phyloP scores from a whole-genome alignment of 1,284 basidiomycete species.

The Cutaneotrichosporon cavernicola region DNA sequence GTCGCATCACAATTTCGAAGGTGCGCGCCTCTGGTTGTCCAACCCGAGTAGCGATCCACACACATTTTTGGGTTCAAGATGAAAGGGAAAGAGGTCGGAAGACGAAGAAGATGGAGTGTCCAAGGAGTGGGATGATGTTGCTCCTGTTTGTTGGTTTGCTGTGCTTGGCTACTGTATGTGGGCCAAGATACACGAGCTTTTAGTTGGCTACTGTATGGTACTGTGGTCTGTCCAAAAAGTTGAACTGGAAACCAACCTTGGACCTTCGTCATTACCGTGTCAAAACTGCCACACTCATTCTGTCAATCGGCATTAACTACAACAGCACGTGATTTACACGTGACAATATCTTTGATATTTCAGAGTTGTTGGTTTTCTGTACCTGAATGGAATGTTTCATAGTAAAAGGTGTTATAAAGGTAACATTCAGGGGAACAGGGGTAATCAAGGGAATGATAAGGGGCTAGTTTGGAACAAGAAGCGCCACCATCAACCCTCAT shows the following conservation, averaged over 20 bases:
- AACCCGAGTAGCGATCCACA: neutral
- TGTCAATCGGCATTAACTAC: neutral
- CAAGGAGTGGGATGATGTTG: slow-evolving; percentile 1
- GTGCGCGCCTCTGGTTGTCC: neutral
- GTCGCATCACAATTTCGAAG: no score
- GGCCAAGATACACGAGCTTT: slow-evolving; percentile 16
- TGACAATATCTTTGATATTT: neutral
- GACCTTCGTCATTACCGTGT: neutral
- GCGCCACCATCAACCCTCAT: no score
- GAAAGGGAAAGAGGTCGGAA: neutral
- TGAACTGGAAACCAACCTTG: neutral
- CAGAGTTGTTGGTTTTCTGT: neutral
- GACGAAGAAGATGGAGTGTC: neutral
- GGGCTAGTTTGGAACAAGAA: neutral
- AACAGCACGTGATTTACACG: neutral
- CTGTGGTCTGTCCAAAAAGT: slow-evolving; percentile 1
- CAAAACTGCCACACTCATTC: neutral
- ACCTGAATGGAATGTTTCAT: neutral
- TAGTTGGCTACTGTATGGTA: neutral
- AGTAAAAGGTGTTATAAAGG: neutral
- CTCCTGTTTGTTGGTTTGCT: slow-evolving; percentile 2
- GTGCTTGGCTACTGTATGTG: neutral
- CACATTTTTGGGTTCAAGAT: slow-evolving; percentile 17
- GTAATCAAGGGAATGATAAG: neutral
- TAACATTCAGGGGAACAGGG: neutral